Evolutionary conservation across 129 eudicot genomes (phyloP).

Genomic region (Lactuca sativa): DNA sequence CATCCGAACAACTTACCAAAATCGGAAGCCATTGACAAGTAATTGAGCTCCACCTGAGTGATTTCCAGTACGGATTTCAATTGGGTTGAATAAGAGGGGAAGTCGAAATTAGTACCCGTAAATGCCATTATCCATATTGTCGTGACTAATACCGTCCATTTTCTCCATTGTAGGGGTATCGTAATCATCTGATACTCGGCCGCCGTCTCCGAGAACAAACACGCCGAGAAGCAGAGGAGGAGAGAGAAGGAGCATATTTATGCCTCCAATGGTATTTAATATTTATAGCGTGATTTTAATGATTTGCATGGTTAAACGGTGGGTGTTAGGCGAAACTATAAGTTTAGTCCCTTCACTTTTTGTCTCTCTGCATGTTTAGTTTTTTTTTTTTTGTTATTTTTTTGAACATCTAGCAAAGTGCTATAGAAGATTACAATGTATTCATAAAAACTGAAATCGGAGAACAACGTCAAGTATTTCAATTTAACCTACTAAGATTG

Average conservation of each 20-base stretch:
- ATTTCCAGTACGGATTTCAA: conserved; percentile 46
- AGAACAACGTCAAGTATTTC: too few relatives aligned
- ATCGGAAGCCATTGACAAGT: conserved; percentile 57
- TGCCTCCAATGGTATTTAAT: background rate
- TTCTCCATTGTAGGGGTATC: conserved; percentile 29
- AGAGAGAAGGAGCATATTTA: background rate
- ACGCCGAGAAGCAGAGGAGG: conserved; percentile 1
- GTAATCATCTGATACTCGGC: conserved; percentile 5
- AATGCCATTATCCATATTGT: conserved; percentile 57
- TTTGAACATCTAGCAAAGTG: too few relatives aligned
- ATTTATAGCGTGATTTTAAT: conserved; percentile 5
- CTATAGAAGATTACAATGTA: too few relatives aligned
- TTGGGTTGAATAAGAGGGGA: conserved; percentile 57
- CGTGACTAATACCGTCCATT: conserved; percentile 55
- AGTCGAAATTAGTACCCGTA: conserved; percentile 64
- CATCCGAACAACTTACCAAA: conserved; percentile 66
- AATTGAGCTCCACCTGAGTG: conserved; percentile 54
- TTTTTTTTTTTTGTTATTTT: too few relatives aligned
- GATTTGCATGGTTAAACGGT: background rate
- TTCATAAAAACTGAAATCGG: too few relatives aligned
- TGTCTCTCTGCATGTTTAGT: background rate
- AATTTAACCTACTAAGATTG: too few relatives aligned
- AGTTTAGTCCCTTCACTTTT: conserved; percentile 5
- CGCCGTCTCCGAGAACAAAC: conserved; percentile 16
- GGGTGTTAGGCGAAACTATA: conserved; percentile 1